These are phyloP conservation scores for Tulasnella sp. DNA, from an alignment of 768 basidiomycete genomes.

Conservation along the genomic window DNA sequence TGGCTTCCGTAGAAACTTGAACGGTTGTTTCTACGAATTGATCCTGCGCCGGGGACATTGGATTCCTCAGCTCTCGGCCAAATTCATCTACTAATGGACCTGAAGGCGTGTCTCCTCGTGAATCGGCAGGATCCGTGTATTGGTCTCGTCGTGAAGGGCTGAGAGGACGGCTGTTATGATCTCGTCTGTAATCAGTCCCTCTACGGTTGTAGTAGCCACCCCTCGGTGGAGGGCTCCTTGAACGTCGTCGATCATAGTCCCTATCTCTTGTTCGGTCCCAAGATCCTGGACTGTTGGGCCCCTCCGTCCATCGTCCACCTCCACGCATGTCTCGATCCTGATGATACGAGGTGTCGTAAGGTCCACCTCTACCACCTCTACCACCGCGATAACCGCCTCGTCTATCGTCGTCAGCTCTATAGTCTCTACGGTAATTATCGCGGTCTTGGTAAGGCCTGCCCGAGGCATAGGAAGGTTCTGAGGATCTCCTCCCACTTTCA, in stretches of 20 bases:
- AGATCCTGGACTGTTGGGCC: constrained; percentile 37
- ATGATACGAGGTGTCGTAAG: neutral
- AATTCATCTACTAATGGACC: too few species aligned
- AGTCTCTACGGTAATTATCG: neutral
- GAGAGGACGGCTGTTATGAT: neutral
- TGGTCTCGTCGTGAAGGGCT: neutral
- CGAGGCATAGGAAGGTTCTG: neutral
- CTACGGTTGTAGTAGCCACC: constrained; percentile 34
- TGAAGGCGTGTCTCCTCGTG: too few species aligned
- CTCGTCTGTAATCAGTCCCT: constrained; percentile 44
- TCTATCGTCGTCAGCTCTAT: neutral
- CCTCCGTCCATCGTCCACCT: constrained; percentile 47
- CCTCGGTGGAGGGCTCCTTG: constrained; percentile 19
- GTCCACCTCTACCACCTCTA: constrained; percentile 6
- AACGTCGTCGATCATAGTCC: constrained; percentile 29
- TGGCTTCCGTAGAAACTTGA: too few species aligned
- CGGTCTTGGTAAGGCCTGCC: neutral
- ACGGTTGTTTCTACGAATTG: too few species aligned
- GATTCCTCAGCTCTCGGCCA: too few species aligned
- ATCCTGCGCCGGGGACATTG: too few species aligned
- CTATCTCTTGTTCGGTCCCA: constrained; percentile 37
- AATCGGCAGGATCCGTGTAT: too few species aligned
- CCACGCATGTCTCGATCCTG: constrained; percentile 23
- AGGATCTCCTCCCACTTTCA: neutral
- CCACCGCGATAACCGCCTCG: neutral